A percentile compares a stretch with the other conserved stretches of the same genome.
These are phyloP conservation scores for Passalora sequoiae DNA, from an alignment of 2,329 filamentous ascomycete genomes.

Conservation along the genomic window DNA sequence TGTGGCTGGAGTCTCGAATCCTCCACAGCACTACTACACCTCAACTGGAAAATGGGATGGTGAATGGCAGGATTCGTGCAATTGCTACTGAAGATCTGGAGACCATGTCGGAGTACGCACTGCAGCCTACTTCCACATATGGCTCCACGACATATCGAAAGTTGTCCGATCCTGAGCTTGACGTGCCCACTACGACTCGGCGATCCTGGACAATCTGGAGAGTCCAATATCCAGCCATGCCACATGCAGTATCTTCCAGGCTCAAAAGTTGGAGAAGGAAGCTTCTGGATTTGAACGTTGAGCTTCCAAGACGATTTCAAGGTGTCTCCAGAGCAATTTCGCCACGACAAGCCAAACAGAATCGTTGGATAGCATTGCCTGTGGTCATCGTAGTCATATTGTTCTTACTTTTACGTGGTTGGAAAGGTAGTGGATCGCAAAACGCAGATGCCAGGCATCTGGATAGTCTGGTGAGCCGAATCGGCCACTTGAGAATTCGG, in stretches of 20 bases:
- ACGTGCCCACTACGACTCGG: background rate
- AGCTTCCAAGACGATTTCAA: background rate
- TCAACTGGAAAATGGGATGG: too few relatives aligned
- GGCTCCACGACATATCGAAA: background rate
- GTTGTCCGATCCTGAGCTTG: background rate
- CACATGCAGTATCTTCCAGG: background rate
- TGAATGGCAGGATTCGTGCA: too few relatives aligned
- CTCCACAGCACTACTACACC: too few relatives aligned
- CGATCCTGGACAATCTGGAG: background rate
- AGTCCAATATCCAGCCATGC: background rate
- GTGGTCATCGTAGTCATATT: background rate
- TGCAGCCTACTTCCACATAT: background rate
- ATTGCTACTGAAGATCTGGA: too few relatives aligned
- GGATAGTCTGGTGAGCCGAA: background rate
- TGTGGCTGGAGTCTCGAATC: too few relatives aligned
- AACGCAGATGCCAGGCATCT: background rate
- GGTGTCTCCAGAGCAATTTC: background rate
- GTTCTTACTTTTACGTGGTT: background rate
- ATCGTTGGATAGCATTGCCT: background rate
- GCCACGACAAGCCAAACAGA: background rate
- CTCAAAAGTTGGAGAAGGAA: background rate
- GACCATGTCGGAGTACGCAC: slow-evolving; percentile 1
- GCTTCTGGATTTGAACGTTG: background rate
- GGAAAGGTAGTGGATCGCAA: background rate
- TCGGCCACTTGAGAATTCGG: background rate